These are phyloP conservation scores for Staphylotrichum longicolle DNA, from an alignment of 495 filamentous ascomycete species.

Conservation along the genomic window DNA sequence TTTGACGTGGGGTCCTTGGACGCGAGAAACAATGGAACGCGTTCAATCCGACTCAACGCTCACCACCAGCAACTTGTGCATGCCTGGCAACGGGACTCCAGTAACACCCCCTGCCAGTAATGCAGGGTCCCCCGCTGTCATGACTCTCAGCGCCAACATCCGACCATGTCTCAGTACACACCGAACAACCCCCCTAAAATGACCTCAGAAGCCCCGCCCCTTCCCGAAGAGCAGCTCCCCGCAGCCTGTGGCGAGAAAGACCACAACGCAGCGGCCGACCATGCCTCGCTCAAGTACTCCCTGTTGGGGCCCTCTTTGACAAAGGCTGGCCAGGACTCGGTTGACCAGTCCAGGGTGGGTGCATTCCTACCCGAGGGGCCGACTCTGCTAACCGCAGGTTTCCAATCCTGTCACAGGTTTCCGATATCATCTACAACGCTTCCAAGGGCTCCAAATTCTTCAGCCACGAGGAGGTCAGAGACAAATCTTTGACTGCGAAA, in stretches of 20 bases:
- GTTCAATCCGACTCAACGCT: too few relatives aligned
- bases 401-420: conserved; percentile 54
- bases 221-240: background rate
- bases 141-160: background rate
- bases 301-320: conserved; percentile 91
- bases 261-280: conserved; percentile 20
- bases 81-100: too few relatives aligned
- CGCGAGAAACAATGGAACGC: conserved; percentile 5
- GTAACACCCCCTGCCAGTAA: background rate
- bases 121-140: conserved; percentile 2
- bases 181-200: background rate
- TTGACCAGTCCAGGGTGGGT: conserved; percentile 82
- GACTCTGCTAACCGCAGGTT: background rate
- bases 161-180: background rate
- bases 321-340: conserved; percentile 89
- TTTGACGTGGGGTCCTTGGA: conserved; percentile 16
- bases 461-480: conserved; percentile 80
- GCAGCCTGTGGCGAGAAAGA: background rate
- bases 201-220: background rate
- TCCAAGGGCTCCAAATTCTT: conserved; percentile 98
- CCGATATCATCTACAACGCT: conserved; percentile 94
- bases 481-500: conserved; percentile 80
- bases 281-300: conserved; percentile 56
- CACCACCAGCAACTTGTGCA: too few relatives aligned
- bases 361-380: background rate